A percentile compares a stretch with the other conserved stretches of the same genome.
Conservation (phyloP, 352 stramenopile genomes). For the Albugo laibachii region DNA sequence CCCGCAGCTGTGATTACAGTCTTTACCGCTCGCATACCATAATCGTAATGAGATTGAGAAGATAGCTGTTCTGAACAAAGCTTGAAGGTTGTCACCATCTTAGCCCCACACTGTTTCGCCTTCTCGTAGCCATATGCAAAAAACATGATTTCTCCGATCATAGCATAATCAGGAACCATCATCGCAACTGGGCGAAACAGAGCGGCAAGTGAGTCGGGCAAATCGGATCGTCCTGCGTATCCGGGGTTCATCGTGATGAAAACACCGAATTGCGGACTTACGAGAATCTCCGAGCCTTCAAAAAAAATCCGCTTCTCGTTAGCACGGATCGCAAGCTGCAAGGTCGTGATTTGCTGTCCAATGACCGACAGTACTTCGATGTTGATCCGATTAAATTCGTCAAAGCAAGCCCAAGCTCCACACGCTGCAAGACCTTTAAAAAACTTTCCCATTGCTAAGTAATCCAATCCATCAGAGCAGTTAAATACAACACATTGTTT, state of each 20-base stretch:
- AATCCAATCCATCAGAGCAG: conserved; percentile 88
- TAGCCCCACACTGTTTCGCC: conserved; percentile 82
- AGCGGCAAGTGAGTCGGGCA: conserved; percentile 89
- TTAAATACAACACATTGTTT: conserved; percentile 94
- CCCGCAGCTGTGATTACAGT: conserved; percentile 88
- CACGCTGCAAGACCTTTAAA: conserved; percentile 84
- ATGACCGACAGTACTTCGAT: conserved; percentile 83
- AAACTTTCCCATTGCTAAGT: conserved; percentile 91
- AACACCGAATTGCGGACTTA: conserved; percentile 86
- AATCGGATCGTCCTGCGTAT: conserved; percentile 86
- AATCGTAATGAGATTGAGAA: conserved; percentile 91
- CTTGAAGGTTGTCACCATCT: conserved; percentile 94
- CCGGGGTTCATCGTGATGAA: conserved; percentile 95
- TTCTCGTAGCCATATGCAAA: conserved; percentile 90
- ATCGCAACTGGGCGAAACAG: conserved; percentile 91
- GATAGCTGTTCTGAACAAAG: conserved; percentile 90
- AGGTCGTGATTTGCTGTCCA: conserved; percentile 67
- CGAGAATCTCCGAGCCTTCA: conserved; percentile 85
- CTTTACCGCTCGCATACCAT: conserved; percentile 92
- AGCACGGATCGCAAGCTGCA: conserved; percentile 75
- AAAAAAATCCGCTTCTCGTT: conserved; percentile 83
- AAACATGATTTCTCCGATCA: conserved; percentile 95
- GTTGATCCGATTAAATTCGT: conserved; percentile 94
- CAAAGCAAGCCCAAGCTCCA: conserved; percentile 89
- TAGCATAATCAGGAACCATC: conserved; percentile 93